Evolutionary conservation across 2,329 filamentous ascomycete genomes (phyloP), one percentile per base, ranked within the genome.

Genomic region (Pyrenophora teres): DNA sequence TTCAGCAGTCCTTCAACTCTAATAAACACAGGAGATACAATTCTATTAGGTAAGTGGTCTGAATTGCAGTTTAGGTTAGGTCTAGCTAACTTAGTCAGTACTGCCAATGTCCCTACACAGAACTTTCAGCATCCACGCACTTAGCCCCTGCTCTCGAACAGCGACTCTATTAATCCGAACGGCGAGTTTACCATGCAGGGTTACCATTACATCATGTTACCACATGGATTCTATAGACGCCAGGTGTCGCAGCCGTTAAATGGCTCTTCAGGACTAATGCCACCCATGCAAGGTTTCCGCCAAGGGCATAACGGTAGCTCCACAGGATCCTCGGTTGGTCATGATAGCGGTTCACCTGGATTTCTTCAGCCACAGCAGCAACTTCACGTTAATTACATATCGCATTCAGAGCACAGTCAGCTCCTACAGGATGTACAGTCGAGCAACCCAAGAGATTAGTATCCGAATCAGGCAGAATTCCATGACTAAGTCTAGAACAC

Each of bases 21-120:
- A 35, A 35, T 23, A 52, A 49, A 40, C 46, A 12, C 4, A 52
- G 27, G 21, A 52, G n/a, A 23, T 16, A 35, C 6, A 1, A 36
- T 7, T 31, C 3, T 2, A 33, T 23, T 21, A 23, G 27, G 49
- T 48, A 41, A 23, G 33, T 21, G 16, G 12, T 2, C 27, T 10
- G 12, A 5, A 2, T 4, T 18, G 10, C 25, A 16, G 8, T 12
- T 6, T 3, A 5, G n/a, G 8, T 32, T 23, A 2, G 38, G 13
- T 30, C 18, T 30, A n/a, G 38, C 33, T 40, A 19, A 39, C 16
- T 3, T 36, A 5, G 1, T 27, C n/a, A 51, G 48, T 3, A 30
- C 18, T 21, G 12, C 16, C 0, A 13, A 23, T 19, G 16, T 31
- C n/a, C n/a, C 21, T 3, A 35, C 48, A 3, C 27, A 16, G 4